Base-by-base conservation (phyloP, 108 stramenopile species). In the Cylindrotheca fusiformis region DNA sequence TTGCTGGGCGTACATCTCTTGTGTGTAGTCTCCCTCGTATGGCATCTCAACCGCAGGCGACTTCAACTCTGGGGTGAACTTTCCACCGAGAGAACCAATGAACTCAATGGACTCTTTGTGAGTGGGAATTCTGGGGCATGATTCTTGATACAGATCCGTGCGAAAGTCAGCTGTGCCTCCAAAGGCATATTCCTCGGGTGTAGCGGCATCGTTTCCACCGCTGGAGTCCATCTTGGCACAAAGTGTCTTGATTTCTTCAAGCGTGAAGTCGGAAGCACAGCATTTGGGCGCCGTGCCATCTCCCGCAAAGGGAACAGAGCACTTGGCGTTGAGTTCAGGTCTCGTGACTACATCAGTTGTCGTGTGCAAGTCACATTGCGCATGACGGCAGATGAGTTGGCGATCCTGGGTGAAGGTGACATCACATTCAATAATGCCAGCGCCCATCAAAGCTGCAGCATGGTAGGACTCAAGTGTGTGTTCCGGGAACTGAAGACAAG, bases 351-450 rank as follows among this genome's bases (percentile, higher is more conserved):
- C 77, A 33, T 90, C 68, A 29, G 85, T 90, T 12, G 84, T 84
- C 5, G 83, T 83, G 65, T 90, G 88, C 50, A 90, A 55, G 61
- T 86, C 88, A 61, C 88, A 86, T 46, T 85, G 88, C 19, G 82
- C 58, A 45, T 90, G 88, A 49, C 88, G 82, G 33, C 88, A 90
- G 41, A 86, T 56, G 14, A 90, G 76, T 54, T 84, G 57, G 1
- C 51, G 64, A 32, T 90, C 88, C 44, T 75, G 82, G 22, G 88
- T 90, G 61, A 90, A 85, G 17, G 83, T 90, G 27, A 90, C 88
- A 71, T 90, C 88, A 55, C 88, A 90, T 61, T 90, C 88, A 27
- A 90, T 74, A 48, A 90, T 74, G 10, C 88, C 88, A 23, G 88
- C 84, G 45, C 88, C 88, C 56, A 58, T 53, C 0, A 72, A 2